Evolutionary conservation across 306 rosid genomes (phyloP).

Genomic region (Prunus dulcis): DNA sequence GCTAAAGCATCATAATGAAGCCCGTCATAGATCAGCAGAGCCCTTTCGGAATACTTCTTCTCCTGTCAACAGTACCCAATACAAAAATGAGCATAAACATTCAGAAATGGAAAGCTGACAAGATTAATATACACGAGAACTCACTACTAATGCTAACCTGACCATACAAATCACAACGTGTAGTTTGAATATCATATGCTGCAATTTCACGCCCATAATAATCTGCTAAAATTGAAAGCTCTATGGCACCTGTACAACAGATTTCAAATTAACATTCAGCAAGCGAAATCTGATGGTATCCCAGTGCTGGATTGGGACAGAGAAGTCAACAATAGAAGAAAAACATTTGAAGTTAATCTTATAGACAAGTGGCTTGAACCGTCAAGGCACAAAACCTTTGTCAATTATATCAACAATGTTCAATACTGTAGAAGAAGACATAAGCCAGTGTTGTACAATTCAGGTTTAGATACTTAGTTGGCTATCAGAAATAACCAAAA

Average conservation of each 20-base stretch:
- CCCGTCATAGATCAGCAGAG: constrained; percentile 87
- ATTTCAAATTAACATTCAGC: constrained; percentile 24
- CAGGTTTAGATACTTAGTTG: background rate
- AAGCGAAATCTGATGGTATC: constrained; percentile 6
- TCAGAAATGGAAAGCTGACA: constrained; percentile 28
- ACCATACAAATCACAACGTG: constrained; percentile 92
- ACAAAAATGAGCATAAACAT: constrained; percentile 9
- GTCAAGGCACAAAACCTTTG: background rate
- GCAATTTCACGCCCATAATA: constrained; percentile 90
- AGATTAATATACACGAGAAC: constrained; percentile 16
- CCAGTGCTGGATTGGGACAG: background rate
- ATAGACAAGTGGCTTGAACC: background rate
- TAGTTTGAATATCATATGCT: constrained; percentile 90
- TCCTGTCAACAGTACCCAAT: constrained; percentile 51
- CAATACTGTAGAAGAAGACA: background rate
- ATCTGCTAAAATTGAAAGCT: constrained; percentile 86
- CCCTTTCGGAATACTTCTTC: constrained; percentile 66
- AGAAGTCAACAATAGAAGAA: background rate
- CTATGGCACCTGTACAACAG: constrained; percentile 75
- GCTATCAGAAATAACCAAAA: background rate
- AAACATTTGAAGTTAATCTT: background rate
- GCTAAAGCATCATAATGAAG: constrained; percentile 95
- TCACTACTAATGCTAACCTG: constrained; percentile 57
- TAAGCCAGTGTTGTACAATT: background rate
- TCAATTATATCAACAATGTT: background rate